phyloP scores from a whole-genome alignment of 2,329 filamentous ascomycete species.

The Cordyceps farinosa region DNA sequence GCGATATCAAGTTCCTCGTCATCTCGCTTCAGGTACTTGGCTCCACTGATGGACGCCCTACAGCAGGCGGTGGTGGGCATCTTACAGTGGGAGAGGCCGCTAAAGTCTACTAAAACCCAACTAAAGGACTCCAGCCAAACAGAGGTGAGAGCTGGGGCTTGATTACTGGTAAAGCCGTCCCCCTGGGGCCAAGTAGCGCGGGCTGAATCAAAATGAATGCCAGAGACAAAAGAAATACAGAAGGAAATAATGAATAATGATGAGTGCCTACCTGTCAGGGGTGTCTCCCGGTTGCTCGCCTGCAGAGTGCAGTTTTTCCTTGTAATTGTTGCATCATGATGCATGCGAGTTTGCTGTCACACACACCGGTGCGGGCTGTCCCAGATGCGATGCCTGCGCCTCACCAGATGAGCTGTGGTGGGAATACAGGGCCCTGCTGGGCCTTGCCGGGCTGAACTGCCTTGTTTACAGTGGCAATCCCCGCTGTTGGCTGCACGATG shows the following conservation, averaged over 20 bases:
- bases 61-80: neutral
- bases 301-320: neutral
- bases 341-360: neutral
- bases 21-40: constrained; percentile 2
- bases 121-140: neutral
- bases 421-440: neutral
- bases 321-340: neutral
- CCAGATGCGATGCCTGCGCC: neutral
- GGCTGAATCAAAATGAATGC: neutral
- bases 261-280: neutral
- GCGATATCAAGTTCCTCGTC: constrained; percentile 1
- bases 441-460: constrained; percentile 10
- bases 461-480: neutral
- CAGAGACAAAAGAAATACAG: neutral
- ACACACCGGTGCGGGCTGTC: neutral
- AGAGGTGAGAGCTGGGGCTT: too few species aligned
- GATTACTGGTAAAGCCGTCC: too few species aligned
- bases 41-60: neutral
- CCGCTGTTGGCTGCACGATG: neutral
- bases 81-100: neutral
- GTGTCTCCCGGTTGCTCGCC: neutral
- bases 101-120: neutral
- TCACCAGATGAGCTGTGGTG: neutral
- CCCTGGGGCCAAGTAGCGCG: neutral
- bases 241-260: neutral